Evolutionary conservation across 169 alveolate genomes (phyloP).

Genomic region (Cryptosporidium muris): DNA sequence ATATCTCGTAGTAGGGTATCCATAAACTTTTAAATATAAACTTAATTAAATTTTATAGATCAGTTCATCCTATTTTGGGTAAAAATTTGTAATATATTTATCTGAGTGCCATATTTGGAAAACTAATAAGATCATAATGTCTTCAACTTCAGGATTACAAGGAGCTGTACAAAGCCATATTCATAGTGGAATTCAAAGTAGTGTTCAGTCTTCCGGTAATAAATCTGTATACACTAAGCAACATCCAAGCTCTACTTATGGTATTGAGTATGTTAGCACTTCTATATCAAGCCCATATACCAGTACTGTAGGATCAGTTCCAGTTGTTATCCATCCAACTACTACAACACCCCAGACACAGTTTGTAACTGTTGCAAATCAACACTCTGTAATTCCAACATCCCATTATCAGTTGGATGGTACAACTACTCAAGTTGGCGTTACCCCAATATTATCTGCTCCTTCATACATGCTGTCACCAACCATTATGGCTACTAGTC

Average conservation of each 20-base stretch:
- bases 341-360: slow-evolving; percentile 28
- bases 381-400: slow-evolving; percentile 14
- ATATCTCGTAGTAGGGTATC: too few relatives aligned
- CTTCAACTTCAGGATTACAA: neutral
- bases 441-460: slow-evolving; percentile 12
- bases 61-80: too few relatives aligned
- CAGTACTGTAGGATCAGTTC: slow-evolving; percentile 41
- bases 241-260: slow-evolving; percentile 4
- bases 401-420: neutral
- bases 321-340: slow-evolving; percentile 42
- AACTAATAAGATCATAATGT: neutral
- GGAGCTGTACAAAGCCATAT: neutral
- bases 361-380: slow-evolving; percentile 9
- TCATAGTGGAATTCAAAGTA: neutral
- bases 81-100: too few relatives aligned
- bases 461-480: slow-evolving; percentile 57
- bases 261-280: slow-evolving; percentile 34
- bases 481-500: slow-evolving; percentile 47
- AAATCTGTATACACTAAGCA: slow-evolving; percentile 18
- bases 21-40: too few relatives aligned
- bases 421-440: slow-evolving; percentile 16
- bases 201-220: slow-evolving; percentile 4
- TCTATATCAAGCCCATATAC: slow-evolving; percentile 34
- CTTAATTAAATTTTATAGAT: too few relatives aligned
- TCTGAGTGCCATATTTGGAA: neutral